These are phyloP conservation scores for Candida ponderosae DNA, from an alignment of 805 yeast species.

Conservation along the genomic window DNA sequence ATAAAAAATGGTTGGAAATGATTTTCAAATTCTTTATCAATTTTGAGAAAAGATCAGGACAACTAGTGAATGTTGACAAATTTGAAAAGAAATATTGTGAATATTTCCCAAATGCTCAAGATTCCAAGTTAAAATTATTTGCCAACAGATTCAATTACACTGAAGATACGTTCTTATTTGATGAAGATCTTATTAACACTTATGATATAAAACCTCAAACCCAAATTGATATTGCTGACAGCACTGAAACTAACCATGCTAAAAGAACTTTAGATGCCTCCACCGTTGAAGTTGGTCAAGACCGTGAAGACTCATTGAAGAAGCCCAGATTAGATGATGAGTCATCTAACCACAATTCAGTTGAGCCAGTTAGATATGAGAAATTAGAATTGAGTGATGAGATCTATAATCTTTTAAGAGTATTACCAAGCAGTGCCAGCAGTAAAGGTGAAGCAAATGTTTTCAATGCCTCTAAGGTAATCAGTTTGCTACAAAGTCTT, in stretches of 20 bases:
- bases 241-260: slow-evolving; percentile 25
- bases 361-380: slow-evolving; percentile 3
- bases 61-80: slow-evolving; percentile 54
- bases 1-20: slow-evolving; percentile 28
- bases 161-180: slow-evolving; percentile 4
- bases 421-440: slow-evolving; percentile 49
- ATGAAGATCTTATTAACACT: not conserved
- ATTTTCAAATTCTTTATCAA: slow-evolving; percentile 53
- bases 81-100: slow-evolving; percentile 62
- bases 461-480: slow-evolving; percentile 46
- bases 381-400: slow-evolving; percentile 28
- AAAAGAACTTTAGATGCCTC: slow-evolving; percentile 15
- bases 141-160: slow-evolving; percentile 29
- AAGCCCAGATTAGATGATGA: not conserved
- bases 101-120: slow-evolving; percentile 47
- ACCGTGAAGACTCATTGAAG: slow-evolving; percentile 7
- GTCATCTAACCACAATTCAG: not conserved
- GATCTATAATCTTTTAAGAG: slow-evolving; percentile 41
- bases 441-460: slow-evolving; percentile 40
- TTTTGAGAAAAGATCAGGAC: slow-evolving; percentile 67
- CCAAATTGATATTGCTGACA: slow-evolving; percentile 1
- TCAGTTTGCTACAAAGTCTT: slow-evolving; percentile 7
- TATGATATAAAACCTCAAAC: not conserved
- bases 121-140: slow-evolving; percentile 26
- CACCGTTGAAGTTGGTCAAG: slow-evolving; percentile 5